phyloP scores from a whole-genome alignment of 441 rosid species.

The Gossypium davidsonii region DNA sequence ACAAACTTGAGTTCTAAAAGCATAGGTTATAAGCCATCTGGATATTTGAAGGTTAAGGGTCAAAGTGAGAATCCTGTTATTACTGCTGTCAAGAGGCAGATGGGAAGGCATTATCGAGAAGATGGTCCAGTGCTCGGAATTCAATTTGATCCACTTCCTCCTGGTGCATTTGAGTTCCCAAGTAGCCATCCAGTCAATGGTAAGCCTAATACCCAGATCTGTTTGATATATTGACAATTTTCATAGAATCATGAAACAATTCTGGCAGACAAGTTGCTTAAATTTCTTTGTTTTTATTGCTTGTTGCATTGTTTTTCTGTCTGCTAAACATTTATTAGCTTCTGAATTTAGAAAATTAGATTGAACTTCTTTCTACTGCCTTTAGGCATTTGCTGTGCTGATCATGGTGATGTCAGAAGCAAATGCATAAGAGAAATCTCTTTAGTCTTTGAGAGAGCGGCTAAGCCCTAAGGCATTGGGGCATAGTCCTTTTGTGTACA shows the following conservation, averaged over 20 bases:
- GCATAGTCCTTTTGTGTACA: background rate
- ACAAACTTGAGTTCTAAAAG: constrained; percentile 27
- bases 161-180: constrained; percentile 68
- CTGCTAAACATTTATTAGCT: background rate
- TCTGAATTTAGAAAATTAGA: background rate
- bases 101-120: constrained; percentile 68
- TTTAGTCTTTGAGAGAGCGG: background rate
- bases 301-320: background rate
- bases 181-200: constrained; percentile 44
- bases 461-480: background rate
- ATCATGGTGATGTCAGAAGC: background rate
- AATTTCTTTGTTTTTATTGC: constrained; percentile 2
- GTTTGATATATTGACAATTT: background rate
- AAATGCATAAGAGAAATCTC: background rate
- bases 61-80: constrained; percentile 66
- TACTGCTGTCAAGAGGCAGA: constrained; percentile 72
- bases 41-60: constrained; percentile 77
- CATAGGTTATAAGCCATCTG: constrained; percentile 60
- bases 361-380: too few relatives aligned
- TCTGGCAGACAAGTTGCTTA: background rate
- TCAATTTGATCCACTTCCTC: constrained; percentile 76
- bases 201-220: constrained; percentile 25
- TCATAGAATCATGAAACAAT: background rate
- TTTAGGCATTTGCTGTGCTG: background rate
- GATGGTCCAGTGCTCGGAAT: constrained; percentile 83